Percentiles rank a stretch among this genome's conserved stretches.
phyloP scores from a whole-genome alignment of 805 yeast species.

The Yarrowia sp. region DNA sequence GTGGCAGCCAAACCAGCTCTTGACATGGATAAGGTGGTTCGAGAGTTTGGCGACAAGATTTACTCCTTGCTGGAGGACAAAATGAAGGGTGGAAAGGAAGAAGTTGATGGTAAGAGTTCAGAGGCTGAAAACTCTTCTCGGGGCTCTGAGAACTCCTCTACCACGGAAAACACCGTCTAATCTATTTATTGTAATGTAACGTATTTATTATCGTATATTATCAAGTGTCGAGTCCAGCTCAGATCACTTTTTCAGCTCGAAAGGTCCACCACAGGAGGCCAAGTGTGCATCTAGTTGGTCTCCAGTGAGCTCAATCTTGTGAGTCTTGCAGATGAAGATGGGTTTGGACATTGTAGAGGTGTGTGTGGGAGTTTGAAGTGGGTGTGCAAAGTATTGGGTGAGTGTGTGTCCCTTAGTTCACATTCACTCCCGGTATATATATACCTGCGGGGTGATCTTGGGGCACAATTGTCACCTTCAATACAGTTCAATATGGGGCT shows the following conservation, averaged over 20 bases:
- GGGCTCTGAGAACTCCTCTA: not conserved
- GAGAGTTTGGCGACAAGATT: slow-evolving; percentile 38
- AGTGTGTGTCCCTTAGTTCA: no score
- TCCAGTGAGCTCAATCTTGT: not conserved
- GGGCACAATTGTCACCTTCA: no score
- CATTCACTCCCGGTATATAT: no score
- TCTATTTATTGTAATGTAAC: not conserved
- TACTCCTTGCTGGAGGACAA: slow-evolving; percentile 18
- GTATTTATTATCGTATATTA: not conserved
- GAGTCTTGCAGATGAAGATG: not conserved
- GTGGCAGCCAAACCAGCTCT: not conserved
- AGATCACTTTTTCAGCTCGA: no score
- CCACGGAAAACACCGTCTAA: not conserved
- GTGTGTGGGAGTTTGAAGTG: not conserved
- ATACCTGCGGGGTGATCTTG: no score
- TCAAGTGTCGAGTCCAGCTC: no score
- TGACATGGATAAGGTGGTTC: slow-evolving; percentile 14
- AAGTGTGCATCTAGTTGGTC: not conserved
- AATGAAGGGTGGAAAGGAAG: not conserved
- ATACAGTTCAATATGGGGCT: no score
- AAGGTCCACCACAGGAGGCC: not conserved
- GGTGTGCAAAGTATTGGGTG: no score
- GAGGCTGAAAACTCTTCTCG: not conserved
- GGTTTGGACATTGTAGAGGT: not conserved
- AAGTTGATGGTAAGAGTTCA: no score